phyloP scores from a whole-genome alignment of 2,329 filamentous ascomycete genomes.

The Penicillium polonicum region DNA sequence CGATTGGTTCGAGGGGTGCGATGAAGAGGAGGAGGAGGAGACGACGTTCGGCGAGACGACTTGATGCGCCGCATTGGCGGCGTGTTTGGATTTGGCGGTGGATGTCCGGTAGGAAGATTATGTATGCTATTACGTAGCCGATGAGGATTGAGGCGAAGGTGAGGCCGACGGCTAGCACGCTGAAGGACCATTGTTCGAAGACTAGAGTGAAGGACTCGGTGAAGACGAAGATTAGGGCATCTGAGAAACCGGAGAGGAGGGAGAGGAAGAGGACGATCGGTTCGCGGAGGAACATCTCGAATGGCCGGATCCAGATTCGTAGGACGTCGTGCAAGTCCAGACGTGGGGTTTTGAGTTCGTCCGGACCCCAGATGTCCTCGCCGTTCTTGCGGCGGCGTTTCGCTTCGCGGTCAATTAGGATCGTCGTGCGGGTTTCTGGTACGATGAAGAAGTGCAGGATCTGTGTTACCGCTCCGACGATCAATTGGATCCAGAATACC shows the following conservation, averaged over 20 bases:
- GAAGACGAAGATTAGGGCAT: conserved; percentile 76
- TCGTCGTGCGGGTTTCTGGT: conserved; percentile 57
- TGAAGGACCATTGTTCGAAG: conserved; percentile 66
- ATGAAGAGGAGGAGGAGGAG: conserved; percentile 64
- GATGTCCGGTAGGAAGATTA: conserved; percentile 58
- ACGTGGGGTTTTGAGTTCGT: conserved; percentile 49
- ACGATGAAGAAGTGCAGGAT: conserved; percentile 57
- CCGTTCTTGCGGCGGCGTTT: conserved; percentile 54
- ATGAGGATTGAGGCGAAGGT: conserved; percentile 65
- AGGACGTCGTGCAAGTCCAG: conserved; percentile 45
- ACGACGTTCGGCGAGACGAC: conserved; percentile 61
- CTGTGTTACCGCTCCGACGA: conserved; percentile 56
- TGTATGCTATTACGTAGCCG: conserved; percentile 63
- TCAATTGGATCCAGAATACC: conserved; percentile 65
- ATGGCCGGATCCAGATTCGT: conserved; percentile 61
- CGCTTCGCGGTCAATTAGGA: conserved; percentile 59
- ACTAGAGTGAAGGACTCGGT: conserved; percentile 70
- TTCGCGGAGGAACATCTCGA: conserved; percentile 71
- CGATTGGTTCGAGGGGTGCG: conserved; percentile 52
- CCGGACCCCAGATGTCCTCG: conserved; percentile 66
- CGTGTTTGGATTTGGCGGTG: conserved; percentile 40
- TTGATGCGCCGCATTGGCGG: conserved; percentile 45
- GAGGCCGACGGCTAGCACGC: conserved; percentile 55
- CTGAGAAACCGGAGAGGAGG: conserved; percentile 69
- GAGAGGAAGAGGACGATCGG: conserved; percentile 71